Evolutionary conservation across 1,284 basidiomycete species (phyloP), one percentile per base, ranked within the genome.

Genomic region (Retiboletus fuscus): DNA sequence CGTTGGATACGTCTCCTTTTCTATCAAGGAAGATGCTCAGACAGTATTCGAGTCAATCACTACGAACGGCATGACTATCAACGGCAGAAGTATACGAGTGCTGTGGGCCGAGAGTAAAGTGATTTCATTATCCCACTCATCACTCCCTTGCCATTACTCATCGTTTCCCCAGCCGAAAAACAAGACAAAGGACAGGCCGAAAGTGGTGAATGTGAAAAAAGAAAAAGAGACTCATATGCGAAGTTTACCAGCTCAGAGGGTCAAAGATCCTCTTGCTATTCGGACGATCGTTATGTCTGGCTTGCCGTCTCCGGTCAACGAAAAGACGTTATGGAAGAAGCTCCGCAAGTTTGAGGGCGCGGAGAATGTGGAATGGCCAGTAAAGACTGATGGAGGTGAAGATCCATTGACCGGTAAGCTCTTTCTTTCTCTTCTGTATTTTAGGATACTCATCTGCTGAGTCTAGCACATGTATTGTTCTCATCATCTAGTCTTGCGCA

Each of bases 1-100:
- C 76, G 96, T 99, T n/a, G 97, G 97, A 72, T 99, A 99, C 82
- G 96, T 99, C 72, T 93, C 96, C 0, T 99, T 97, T 83, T 92
- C 96, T 3, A 88, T 96, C 73, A 89, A 88, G 68, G 95, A 98
- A 77, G 98, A 99, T 84, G 98, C 97, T 6, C 89, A 94, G 79
- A 83, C 87, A 63, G 93, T 94, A 4, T 88, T 93, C 69, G 87
- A 91, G 55, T 88, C 89, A 67, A 86, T 92, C 61, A 83, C 85
- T 18, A 84, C 83, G 80, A 89, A 89, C 73, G 90, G 87, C 5
- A 83, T 94, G 53, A 78, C 78, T 44, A 79, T 94, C 58, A 88
- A 91, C 62, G 92, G 91, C 11, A 86, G 95, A 71, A 90, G 86
- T 75, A 83, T 97, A 72, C 87, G 94, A 66, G 90, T 95, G 3